These are phyloP conservation scores for Endothia cerciana DNA, from an alignment of 2,329 filamentous ascomycete genomes.

Conservation along the genomic window DNA sequence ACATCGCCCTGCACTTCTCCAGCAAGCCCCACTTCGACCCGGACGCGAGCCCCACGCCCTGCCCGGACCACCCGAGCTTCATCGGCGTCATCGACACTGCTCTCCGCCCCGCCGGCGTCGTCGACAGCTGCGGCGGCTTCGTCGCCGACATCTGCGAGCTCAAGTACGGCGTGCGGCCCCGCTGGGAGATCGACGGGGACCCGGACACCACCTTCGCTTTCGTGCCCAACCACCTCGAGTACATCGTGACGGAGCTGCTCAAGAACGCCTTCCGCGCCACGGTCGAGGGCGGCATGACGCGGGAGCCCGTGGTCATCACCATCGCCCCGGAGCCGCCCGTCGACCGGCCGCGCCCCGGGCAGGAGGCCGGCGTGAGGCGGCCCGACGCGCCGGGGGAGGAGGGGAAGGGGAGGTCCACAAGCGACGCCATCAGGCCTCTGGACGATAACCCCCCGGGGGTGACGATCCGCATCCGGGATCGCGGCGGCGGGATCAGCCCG, in stretches of 20 bases:
- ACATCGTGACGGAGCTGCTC: conserved; percentile 93
- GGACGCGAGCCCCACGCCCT: conserved; percentile 52
- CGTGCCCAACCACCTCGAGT: conserved; percentile 94
- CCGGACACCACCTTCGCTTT: conserved; percentile 89
- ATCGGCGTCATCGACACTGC: conserved; percentile 96
- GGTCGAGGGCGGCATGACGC: conserved; percentile 78
- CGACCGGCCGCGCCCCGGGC: conserved; percentile 32
- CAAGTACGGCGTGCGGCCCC: conserved; percentile 87
- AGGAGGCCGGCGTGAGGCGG: background rate
- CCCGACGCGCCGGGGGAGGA: background rate
- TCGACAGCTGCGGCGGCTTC: conserved; percentile 84
- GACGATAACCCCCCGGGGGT: conserved; percentile 78
- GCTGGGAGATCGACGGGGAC: conserved; percentile 80
- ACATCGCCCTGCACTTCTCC: conserved; percentile 83
- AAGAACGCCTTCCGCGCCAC: conserved; percentile 97
- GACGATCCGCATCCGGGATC: conserved; percentile 92
- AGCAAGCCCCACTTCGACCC: conserved; percentile 71
- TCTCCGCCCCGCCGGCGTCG: conserved; percentile 77
- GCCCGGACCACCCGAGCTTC: conserved; percentile 65
- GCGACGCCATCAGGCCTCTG: conserved; percentile 58
- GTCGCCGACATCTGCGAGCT: conserved; percentile 97
- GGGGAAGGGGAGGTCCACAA: conserved; percentile 40
- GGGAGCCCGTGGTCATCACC: conserved; percentile 86
- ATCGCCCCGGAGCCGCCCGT: conserved; percentile 71
- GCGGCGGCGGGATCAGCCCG: conserved; percentile 89